Evolutionary conservation across 1,139 yeast genomes (phyloP), one percentile per base, ranked within the genome.

Genomic region (Pichia sp.): DNA sequence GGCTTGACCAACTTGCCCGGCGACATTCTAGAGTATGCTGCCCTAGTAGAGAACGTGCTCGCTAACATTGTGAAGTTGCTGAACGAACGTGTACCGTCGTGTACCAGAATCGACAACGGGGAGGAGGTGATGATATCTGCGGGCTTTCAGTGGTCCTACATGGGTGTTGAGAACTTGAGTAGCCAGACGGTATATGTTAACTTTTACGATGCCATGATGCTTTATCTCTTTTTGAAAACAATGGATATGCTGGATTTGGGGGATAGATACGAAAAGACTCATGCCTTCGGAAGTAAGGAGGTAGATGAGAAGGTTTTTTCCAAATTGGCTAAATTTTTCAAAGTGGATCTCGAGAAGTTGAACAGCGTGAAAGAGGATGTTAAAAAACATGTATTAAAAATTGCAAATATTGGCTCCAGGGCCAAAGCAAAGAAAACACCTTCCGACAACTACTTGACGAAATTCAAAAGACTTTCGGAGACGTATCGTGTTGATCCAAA

Each of bases 401-500:
- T 52, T n/a, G 26, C 34, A 36, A 30, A 26, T 26, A 23, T 47
- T 22, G 51, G 50, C 4, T 18, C 19, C 21, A 31, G 23, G 4
- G 42, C 41, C 8, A 40, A 19, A 22, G 2, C n/a, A 18, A 45
- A 18, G 10, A 31, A 10, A n/a, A 23, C 43, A 12, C 46, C 46
- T 22, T 41, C 49, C 3, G 64, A 60, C 42, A 59, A 55, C 9
- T 54, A 51, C 36, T 48, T 54, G 41, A 44, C 53, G 7, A 39
- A 19, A 21, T 46, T 58, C n/a, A 53, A 57, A 3, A 52, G 49
- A 19, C 48, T 58, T 44, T 54, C 60, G 18, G 54, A 57, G n/a
- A 70, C 70, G 18, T 85, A 85, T 61, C 73, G 75, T 51, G 80
- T 85, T 22, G 88, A 85, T 62, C 71, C 76, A 21, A 71, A 72